These are phyloP conservation scores for Paxillus involutus DNA, from an alignment of 768 basidiomycete species.

Conservation along the genomic window DNA sequence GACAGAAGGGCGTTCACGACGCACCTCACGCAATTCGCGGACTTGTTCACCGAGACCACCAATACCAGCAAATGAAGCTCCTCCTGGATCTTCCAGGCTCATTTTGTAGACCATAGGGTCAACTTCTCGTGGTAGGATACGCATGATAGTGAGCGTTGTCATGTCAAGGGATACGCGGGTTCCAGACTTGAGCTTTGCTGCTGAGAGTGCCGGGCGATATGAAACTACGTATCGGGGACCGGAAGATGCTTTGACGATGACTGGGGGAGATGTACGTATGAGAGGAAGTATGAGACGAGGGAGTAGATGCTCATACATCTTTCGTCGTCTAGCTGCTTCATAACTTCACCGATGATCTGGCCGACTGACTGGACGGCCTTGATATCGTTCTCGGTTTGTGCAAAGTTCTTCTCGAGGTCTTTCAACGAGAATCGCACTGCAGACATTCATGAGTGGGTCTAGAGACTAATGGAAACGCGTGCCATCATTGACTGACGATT, in stretches of 20 bases:
- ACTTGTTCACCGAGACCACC: slow-evolving; percentile 97
- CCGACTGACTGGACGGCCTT: slow-evolving; percentile 99
- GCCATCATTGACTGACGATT: slow-evolving; percentile 59
- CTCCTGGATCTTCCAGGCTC: slow-evolving; percentile 97
- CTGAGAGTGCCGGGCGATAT: slow-evolving; percentile 90
- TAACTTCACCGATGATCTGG: slow-evolving; percentile 98
- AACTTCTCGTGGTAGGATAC: slow-evolving; percentile 94
- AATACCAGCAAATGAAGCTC: slow-evolving; percentile 93
- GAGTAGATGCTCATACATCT: slow-evolving; percentile 63
- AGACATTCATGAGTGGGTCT: not conserved
- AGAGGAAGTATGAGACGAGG: not conserved
- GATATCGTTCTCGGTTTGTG: slow-evolving; percentile 97
- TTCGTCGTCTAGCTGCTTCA: slow-evolving; percentile 98
- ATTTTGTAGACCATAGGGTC: slow-evolving; percentile 99
- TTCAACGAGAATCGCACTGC: slow-evolving; percentile 90
- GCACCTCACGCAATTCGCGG: slow-evolving; percentile 89
- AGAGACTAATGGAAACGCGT: not conserved
- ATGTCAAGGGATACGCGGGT: slow-evolving; percentile 98
- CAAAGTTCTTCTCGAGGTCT: slow-evolving; percentile 84
- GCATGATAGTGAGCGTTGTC: slow-evolving; percentile 99
- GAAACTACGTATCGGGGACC: slow-evolving; percentile 99
- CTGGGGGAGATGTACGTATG: slow-evolving; percentile 35
- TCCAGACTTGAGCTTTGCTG: slow-evolving; percentile 86
- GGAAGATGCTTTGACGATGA: slow-evolving; percentile 98
- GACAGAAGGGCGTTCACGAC: slow-evolving; percentile 18